Conservation (phyloP, 1,284 basidiomycete species). For the Agroathelia rolfsii region DNA sequence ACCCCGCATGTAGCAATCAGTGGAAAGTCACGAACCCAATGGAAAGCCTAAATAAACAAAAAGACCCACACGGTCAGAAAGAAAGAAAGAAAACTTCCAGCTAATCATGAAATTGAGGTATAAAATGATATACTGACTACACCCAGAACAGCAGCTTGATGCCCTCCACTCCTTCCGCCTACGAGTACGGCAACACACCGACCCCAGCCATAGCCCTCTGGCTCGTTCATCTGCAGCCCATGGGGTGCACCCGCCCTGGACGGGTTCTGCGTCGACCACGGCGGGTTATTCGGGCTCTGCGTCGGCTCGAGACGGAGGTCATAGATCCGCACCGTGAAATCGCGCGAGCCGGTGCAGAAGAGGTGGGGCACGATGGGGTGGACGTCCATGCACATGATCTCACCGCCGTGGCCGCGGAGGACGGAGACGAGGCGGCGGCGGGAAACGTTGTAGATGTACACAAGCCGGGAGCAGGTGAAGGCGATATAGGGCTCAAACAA, state of each 20-base stretch:
- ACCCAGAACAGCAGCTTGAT: slow-evolving; percentile 52
- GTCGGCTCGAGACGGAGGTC: slow-evolving; percentile 35
- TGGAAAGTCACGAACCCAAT: slow-evolving; percentile 44
- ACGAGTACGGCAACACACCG: slow-evolving; percentile 53
- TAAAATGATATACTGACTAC: slow-evolving; percentile 35
- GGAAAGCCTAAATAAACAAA: slow-evolving; percentile 42
- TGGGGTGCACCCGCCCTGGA: slow-evolving; percentile 60
- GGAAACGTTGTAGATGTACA: slow-evolving; percentile 43
- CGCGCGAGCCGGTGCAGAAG: slow-evolving; percentile 59
- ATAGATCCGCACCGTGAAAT: slow-evolving; percentile 56
- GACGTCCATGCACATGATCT: slow-evolving; percentile 55
- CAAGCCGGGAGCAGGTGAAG: slow-evolving; percentile 36
- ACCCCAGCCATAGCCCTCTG: slow-evolving; percentile 51
- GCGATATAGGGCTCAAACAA: slow-evolving; percentile 46
- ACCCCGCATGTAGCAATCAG: slow-evolving; percentile 70
- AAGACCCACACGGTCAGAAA: slow-evolving; percentile 2
- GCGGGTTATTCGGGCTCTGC: slow-evolving; percentile 36
- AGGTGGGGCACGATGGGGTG: slow-evolving; percentile 48
- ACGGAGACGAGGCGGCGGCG: slow-evolving; percentile 29
- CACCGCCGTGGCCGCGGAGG: slow-evolving; percentile 61
- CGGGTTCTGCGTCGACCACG: slow-evolving; percentile 44
- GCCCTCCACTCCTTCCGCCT: slow-evolving; percentile 63
- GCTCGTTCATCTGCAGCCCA: slow-evolving; percentile 48
- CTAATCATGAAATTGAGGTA: background rate
- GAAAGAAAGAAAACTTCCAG: background rate